Conservation (phyloP, 768 basidiomycete genomes). For the Gloeostereum incarnatum region DNA sequence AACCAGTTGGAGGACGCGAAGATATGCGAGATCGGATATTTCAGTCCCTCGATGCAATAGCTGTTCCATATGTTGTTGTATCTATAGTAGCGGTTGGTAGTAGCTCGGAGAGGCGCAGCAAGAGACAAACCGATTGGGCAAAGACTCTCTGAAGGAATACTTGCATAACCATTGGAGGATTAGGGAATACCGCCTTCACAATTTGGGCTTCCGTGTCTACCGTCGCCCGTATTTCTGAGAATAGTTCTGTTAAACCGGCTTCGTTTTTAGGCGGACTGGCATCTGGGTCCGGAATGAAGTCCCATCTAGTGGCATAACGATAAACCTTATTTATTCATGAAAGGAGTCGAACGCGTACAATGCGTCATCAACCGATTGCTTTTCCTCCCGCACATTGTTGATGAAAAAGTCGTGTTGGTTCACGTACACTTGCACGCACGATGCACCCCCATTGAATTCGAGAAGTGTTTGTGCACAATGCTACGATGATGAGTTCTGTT, state of each 20-base stretch:
- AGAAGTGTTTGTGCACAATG: constrained; percentile 95
- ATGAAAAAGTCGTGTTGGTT: constrained; percentile 99
- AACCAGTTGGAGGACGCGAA: constrained; percentile 83
- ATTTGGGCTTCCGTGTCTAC: constrained; percentile 96
- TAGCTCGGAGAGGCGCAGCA: not conserved
- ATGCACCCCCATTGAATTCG: constrained; percentile 96
- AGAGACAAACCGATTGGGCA: constrained; percentile 76
- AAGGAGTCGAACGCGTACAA: constrained; percentile 30
- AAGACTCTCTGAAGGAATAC: constrained; percentile 97
- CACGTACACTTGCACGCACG: constrained; percentile 97
- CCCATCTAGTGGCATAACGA: constrained; percentile 54
- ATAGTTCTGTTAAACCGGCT: constrained; percentile 68
- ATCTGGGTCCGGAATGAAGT: constrained; percentile 69
- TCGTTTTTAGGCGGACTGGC: constrained; percentile 69
- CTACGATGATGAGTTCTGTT: constrained; percentile 31
- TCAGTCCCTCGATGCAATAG: constrained; percentile 67
- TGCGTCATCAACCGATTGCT: constrained; percentile 42
- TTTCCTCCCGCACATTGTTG: constrained; percentile 70
- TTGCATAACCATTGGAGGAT: constrained; percentile 94
- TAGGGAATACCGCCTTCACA: constrained; percentile 97
- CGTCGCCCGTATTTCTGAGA: constrained; percentile 81
- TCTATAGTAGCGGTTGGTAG: constrained; percentile 34
- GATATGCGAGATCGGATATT: constrained; percentile 82
- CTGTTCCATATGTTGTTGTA: constrained; percentile 93
- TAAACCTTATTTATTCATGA: constrained; percentile 1